Conservation (phyloP, 2,329 filamentous ascomycete genomes). For the Grosmannia serpens region DNA sequence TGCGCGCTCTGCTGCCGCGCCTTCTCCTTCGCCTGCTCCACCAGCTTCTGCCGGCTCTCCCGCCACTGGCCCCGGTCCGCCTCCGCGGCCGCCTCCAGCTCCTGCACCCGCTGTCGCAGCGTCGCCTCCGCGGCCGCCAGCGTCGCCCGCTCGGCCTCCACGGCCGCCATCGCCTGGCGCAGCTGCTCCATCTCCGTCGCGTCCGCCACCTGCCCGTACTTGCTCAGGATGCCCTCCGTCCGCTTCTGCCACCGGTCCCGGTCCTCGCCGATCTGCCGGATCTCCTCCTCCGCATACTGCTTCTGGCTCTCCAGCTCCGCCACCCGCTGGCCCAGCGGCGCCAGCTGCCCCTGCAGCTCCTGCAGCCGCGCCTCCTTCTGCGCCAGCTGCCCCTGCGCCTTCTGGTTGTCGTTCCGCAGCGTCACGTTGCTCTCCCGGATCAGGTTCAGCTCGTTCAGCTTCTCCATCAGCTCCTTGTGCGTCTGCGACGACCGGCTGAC, state of each 20-base stretch:
- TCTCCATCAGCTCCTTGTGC: slow-evolving; percentile 86
- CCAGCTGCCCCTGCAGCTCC: slow-evolving; percentile 61
- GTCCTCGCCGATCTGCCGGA: slow-evolving; percentile 81
- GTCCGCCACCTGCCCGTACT: slow-evolving; percentile 87
- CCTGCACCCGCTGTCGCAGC: slow-evolving; percentile 41
- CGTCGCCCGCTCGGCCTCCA: slow-evolving; percentile 54
- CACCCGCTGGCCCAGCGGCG: slow-evolving; percentile 72
- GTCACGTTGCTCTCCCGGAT: slow-evolving; percentile 93
- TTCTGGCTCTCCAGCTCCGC: slow-evolving; percentile 73
- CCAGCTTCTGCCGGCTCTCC: slow-evolving; percentile 38
- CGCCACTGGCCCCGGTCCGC: slow-evolving; percentile 44
- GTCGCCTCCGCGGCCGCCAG: slow-evolving; percentile 38
- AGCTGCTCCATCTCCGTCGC: slow-evolving; percentile 60
- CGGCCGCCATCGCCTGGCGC: slow-evolving; percentile 51
- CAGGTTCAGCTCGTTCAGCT: slow-evolving; percentile 88
- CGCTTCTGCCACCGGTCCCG: slow-evolving; percentile 93
- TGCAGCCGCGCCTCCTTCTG: slow-evolving; percentile 67
- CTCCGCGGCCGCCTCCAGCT: slow-evolving; percentile 40
- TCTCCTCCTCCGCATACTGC: slow-evolving; percentile 72
- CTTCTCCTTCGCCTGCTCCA: slow-evolving; percentile 53
- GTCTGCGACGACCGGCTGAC: slow-evolving; percentile 61
- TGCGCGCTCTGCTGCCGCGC: slow-evolving; percentile 40
- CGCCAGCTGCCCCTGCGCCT: slow-evolving; percentile 62
- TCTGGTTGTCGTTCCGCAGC: slow-evolving; percentile 73
- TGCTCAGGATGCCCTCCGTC: slow-evolving; percentile 88